Percentiles rank a stretch among this genome's conserved stretches.
phyloP scores from a whole-genome alignment of 345 rosid species.

The Lenwebbia sp. region DNA sequence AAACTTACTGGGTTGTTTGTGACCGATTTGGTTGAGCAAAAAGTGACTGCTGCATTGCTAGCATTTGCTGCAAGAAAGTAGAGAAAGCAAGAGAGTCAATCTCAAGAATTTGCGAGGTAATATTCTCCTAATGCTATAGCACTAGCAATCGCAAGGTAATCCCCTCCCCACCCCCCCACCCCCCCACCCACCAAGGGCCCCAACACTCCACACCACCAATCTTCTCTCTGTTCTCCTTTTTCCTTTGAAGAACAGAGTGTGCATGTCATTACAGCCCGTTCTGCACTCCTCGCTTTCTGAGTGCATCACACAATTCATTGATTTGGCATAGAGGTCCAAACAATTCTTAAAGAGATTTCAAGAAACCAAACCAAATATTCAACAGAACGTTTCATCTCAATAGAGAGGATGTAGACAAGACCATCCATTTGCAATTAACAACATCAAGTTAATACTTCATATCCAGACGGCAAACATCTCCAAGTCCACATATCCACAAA shows the following conservation, averaged over 20 bases:
- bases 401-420: not conserved
- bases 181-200: too few relatives aligned
- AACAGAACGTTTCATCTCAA: not conserved
- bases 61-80: slow-evolving; percentile 38
- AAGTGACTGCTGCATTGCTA: slow-evolving; percentile 53
- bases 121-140: not conserved
- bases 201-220: not conserved
- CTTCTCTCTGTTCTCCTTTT: not conserved
- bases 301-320: not conserved
- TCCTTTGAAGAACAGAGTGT: not conserved
- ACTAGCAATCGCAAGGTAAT: not conserved
- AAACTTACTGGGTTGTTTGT: slow-evolving; percentile 52
- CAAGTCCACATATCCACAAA: not conserved
- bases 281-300: not conserved
- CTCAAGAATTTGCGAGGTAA: not conserved
- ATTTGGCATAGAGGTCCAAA: not conserved
- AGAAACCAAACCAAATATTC: not conserved
- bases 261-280: not conserved
- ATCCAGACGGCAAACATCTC: not conserved
- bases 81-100: not conserved
- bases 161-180: not conserved
- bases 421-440: not conserved
- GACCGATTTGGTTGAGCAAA: slow-evolving; percentile 53
- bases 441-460: not conserved
- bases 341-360: not conserved